Base-by-base conservation (phyloP, 2,329 filamentous ascomycete genomes). In the Ophiostoma populinum region DNA sequence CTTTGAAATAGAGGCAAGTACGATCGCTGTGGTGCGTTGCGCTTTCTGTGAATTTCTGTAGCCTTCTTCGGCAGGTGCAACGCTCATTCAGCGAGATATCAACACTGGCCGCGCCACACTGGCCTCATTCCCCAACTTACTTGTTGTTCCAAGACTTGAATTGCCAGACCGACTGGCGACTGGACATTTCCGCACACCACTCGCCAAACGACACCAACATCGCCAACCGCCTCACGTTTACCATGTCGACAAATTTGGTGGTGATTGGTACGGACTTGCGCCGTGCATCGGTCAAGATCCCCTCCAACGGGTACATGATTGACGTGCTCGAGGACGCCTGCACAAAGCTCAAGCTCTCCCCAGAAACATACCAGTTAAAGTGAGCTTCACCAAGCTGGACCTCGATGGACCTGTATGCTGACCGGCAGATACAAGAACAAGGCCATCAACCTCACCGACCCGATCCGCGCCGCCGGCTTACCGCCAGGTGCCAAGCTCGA, bases 301-400 rank as follows among this genome's bases (percentile, higher is more conserved):
- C 67, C 0, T 83, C 85, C 0, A 67, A 68, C 37, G 93, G 77
- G 43, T 79, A 82, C 47, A 61, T 98, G 46, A 78, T 78, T 39
- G 86, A 94, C 51, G 70, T 98, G 2, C 65, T 93, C 13, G 71
- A 82, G 42, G 80, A 95, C 55, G 87, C 87, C 30, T 95, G 87
- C 54, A 64, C 65, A 46, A 92, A 87, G 59, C 70, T 93, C 46
- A 75, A 74, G 40, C 57, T 87, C 21, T 63, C 74, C 40, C 63
- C 77, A 21, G 75, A 76, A 44, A 77, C 79, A 42, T 90, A 80
- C 56, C 69, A 77, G 16, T 59, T 98, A 39, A 95, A 92, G 80
- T 87, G 59, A 47, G 61, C 45, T 24, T 2, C 2, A 10, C 12
- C 8, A 17, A 4, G 1, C 17, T 13, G 4, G 16, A 6, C 4